Percentiles rank a stretch among this genome's conserved stretches.
Conservation (phyloP, 2,329 filamentous ascomycete species). For the Akanthomyces dipterigenus region DNA sequence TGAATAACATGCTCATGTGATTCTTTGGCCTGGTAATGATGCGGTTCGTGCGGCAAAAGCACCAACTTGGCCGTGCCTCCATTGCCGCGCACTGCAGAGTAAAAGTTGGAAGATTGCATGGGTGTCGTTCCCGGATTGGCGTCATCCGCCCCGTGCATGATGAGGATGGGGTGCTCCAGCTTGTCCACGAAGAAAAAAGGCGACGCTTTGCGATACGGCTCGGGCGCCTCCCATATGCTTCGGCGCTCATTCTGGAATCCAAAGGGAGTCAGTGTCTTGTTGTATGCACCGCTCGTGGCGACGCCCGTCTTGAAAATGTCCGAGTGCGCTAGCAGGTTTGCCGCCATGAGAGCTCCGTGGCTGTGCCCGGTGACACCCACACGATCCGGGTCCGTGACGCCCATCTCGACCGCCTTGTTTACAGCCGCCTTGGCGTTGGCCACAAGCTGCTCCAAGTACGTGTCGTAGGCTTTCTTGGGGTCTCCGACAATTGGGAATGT, state of each 20-base stretch:
- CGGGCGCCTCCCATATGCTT: constrained; percentile 5
- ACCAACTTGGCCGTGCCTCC: constrained; percentile 8
- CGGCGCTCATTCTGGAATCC: constrained; percentile 10
- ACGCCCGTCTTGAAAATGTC: constrained; percentile 3
- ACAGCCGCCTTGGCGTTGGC: constrained; percentile 23
- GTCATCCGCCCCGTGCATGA: constrained; percentile 3
- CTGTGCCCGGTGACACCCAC: constrained; percentile 8
- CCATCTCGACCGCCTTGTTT: constrained; percentile 54
- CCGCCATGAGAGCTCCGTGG: constrained; percentile 9
- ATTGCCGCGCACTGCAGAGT: constrained; percentile 5
- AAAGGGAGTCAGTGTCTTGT: constrained; percentile 10
- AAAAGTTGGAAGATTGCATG: constrained; percentile 5
- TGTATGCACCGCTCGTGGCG: constrained; percentile 6
- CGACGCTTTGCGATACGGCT: constrained; percentile 5
- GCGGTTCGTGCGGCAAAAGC: constrained; percentile 6
- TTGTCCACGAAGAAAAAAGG: constrained; percentile 6
- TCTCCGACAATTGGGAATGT: constrained; percentile 6
- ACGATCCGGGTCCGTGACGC: constrained; percentile 22
- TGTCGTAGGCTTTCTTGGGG: constrained; percentile 6
- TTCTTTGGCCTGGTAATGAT: constrained; percentile 6
- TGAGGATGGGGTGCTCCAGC: not conserved
- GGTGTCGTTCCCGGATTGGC: constrained; percentile 7
- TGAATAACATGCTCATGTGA: constrained; percentile 2
- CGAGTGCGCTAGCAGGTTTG: constrained; percentile 3
- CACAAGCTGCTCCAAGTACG: constrained; percentile 6